A percentile compares a stretch with the other conserved stretches of the same genome.
These are phyloP conservation scores for Neurospora sp. DNA, from an alignment of 495 filamentous ascomycete genomes.

Conservation along the genomic window DNA sequence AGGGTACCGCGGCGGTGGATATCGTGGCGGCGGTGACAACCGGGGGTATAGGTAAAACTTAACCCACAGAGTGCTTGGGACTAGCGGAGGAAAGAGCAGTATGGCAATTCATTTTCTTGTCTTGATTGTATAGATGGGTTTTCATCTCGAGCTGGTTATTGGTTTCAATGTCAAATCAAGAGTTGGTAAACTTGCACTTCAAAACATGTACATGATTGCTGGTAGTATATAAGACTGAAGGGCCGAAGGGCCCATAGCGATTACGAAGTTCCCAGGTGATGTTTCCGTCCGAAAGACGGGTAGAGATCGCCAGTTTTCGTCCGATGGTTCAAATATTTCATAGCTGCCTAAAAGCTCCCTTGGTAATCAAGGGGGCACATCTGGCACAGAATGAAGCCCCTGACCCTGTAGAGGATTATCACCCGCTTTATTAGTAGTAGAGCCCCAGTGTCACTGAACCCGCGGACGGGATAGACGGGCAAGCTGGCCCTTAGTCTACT, in stretches of 20 bases:
- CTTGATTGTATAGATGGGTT: not conserved
- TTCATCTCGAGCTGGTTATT: not conserved
- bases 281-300: not conserved
- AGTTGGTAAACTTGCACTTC: not conserved
- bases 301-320: not conserved
- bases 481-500: no score
- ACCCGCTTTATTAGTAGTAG: not conserved
- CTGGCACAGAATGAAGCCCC: not conserved
- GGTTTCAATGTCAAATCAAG: not conserved
- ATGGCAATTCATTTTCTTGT: not conserved
- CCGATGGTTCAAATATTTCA: not conserved
- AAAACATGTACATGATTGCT: not conserved
- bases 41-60: not conserved
- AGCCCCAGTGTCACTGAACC: not conserved
- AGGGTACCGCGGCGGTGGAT: constrained; percentile 1
- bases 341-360: not conserved
- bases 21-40: constrained; percentile 4
- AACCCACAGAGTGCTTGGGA: not conserved
- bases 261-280: not conserved
- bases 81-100: not conserved
- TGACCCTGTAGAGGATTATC: not conserved
- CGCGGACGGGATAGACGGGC: not conserved
- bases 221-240: not conserved
- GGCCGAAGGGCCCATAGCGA: not conserved
- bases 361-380: not conserved